Evolutionary conservation across 768 basidiomycete species (phyloP), one percentile per base, ranked within the genome.

Genomic region (Chalciporus piperatus): DNA sequence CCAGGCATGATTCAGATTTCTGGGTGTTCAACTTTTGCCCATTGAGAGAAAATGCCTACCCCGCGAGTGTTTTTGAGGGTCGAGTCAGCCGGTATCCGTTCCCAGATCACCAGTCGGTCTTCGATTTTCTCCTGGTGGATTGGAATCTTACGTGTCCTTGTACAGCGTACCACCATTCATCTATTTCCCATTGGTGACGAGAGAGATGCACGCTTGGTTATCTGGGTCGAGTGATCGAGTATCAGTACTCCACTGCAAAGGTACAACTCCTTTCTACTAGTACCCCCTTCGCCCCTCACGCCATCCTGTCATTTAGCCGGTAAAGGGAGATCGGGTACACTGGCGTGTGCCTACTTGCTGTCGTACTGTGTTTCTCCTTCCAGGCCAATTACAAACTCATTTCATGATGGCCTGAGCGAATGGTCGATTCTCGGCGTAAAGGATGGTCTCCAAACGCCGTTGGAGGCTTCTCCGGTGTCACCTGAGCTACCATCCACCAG

Each of bases 1-100:
- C 81, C 47, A 75, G 84, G 41, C 90, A 93, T 60, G 81, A 81
- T 5, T 76, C 83, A 60, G 83, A 90, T 60, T 94, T 82, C 64
- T 89, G 90, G 85, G 81, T 94, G 10, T 93, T 90, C 76, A 94
- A 96, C 66, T 83, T 94, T 52, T 94, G 92, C 57, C 91, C 92
- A 0, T 59, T 85, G 8, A 76, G 74, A 55, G 92, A 94, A 68
- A 94, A 94, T 63, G 78, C 83, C 6, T 96, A 96, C 66, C 79
- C 83, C 3, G 72, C 84, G 3, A 69, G 71, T 41, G 70, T 84
- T 33, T 94, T 94, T 63, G 78, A 79, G 12, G 83, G 84, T 8
- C 74, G 89, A 38, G 87, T 92, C 16, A 90, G 87, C 59, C 74
- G 92, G 46, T 93, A 87, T 62, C 92, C 92, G 0, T 93, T 91